A percentile compares a stretch with the other conserved stretches of the same genome.
Conservation (phyloP, 1,284 basidiomycete genomes). For the Abortiporus biennis region DNA sequence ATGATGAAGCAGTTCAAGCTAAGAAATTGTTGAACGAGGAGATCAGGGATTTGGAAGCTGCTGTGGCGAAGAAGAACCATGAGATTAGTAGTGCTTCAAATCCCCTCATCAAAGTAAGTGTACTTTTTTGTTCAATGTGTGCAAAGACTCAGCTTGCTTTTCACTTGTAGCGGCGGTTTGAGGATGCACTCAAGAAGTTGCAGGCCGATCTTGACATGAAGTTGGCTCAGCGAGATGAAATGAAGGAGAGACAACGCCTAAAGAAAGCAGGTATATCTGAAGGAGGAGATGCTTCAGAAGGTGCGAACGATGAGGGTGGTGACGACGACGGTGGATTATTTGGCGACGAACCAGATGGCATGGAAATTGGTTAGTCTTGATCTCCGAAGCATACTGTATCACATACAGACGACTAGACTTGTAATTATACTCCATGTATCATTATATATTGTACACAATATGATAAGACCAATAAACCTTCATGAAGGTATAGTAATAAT, state of each 20-base stretch:
- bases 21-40: constrained; percentile 83
- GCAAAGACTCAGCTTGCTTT: constrained; percentile 6
- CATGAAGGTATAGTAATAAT: no score
- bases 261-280: constrained; percentile 54
- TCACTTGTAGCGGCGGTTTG: constrained; percentile 75
- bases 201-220: constrained; percentile 85
- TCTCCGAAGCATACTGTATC: not conserved
- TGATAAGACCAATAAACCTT: no score
- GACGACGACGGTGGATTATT: constrained; percentile 57
- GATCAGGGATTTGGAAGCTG: constrained; percentile 84
- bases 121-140: constrained; percentile 1
- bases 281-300: constrained; percentile 39
- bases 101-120: constrained; percentile 74
- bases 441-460: no score
- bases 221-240: constrained; percentile 70
- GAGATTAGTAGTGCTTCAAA: constrained; percentile 88
- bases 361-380: constrained; percentile 29
- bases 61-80: constrained; percentile 79
- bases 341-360: constrained; percentile 38
- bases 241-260: constrained; percentile 64
- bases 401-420: not conserved
- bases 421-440: no score
- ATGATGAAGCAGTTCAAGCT: constrained; percentile 58
- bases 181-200: constrained; percentile 86
- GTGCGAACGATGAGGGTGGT: constrained; percentile 34